Percentiles rank a stretch among this genome's conserved stretches.
These are phyloP conservation scores for Cercospora brassicicola DNA, from an alignment of 2,329 filamentous ascomycete species.

Conservation along the genomic window DNA sequence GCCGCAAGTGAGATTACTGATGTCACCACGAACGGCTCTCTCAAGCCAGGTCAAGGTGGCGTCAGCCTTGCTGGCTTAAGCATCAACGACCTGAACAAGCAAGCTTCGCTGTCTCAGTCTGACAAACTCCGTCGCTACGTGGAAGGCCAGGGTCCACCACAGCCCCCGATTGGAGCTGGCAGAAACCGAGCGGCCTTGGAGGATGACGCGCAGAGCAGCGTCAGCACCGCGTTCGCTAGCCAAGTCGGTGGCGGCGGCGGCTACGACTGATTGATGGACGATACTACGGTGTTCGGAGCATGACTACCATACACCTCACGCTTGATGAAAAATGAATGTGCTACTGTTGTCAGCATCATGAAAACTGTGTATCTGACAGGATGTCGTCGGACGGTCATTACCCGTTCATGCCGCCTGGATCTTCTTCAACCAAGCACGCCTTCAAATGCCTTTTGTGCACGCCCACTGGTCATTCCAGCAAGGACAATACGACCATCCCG, in stretches of 20 bases:
- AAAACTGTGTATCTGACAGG: slow-evolving; percentile 1
- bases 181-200: slow-evolving; percentile 51
- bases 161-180: slow-evolving; percentile 62
- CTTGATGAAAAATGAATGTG: slow-evolving; percentile 20
- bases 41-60: slow-evolving; percentile 65
- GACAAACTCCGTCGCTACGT: slow-evolving; percentile 94
- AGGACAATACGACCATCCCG: background rate
- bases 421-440: background rate
- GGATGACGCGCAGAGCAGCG: slow-evolving; percentile 93
- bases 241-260: slow-evolving; percentile 60
- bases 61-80: slow-evolving; percentile 85
- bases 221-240: slow-evolving; percentile 95
- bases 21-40: slow-evolving; percentile 66
- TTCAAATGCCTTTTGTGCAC: background rate
- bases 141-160: slow-evolving; percentile 57
- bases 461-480: background rate
- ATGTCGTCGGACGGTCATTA: background rate
- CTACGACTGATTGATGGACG: slow-evolving; percentile 34
- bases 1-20: slow-evolving; percentile 90
- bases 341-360: slow-evolving; percentile 15
- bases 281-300: slow-evolving; percentile 11
- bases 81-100: slow-evolving; percentile 68
- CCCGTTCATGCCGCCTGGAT: slow-evolving; percentile 1
- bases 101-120: slow-evolving; percentile 73
- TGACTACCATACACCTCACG: slow-evolving; percentile 20